phyloP scores from a whole-genome alignment of 2,329 filamentous ascomycete species.

The Cercospora sp. region DNA sequence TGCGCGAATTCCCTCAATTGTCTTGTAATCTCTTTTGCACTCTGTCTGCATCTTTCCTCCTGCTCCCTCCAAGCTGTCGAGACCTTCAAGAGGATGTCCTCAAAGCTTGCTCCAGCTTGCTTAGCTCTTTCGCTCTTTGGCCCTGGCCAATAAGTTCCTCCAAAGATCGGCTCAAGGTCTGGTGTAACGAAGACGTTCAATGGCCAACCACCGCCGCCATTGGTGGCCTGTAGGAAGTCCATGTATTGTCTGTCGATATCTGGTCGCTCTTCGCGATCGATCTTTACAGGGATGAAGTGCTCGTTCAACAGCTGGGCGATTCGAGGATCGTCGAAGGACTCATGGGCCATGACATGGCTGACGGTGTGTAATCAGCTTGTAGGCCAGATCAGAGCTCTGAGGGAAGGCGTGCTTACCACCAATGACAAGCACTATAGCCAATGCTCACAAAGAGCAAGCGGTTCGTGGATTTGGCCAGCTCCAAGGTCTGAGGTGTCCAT shows the following conservation, averaged over 20 bases:
- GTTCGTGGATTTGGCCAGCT: slow-evolving; percentile 76
- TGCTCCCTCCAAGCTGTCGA: slow-evolving; percentile 75
- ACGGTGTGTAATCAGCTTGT: slow-evolving; percentile 35
- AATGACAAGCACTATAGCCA: slow-evolving; percentile 93
- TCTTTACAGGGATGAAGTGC: slow-evolving; percentile 84
- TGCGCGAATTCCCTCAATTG: slow-evolving; percentile 85
- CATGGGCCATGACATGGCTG: slow-evolving; percentile 80
- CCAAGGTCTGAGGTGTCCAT: slow-evolving; percentile 74
- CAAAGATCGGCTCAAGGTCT: slow-evolving; percentile 89
- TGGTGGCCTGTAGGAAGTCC: slow-evolving; percentile 96
- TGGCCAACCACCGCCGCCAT: slow-evolving; percentile 87
- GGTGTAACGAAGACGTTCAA: slow-evolving; percentile 96
- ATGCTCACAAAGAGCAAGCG: slow-evolving; percentile 91
- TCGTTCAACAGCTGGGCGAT: slow-evolving; percentile 81
- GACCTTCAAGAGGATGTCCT: slow-evolving; percentile 80
- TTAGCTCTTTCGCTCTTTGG: slow-evolving; percentile 59
- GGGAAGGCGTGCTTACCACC: slow-evolving; percentile 42
- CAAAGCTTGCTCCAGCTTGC: slow-evolving; percentile 68
- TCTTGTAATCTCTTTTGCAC: slow-evolving; percentile 76
- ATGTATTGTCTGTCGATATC: slow-evolving; percentile 96
- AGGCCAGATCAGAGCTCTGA: neutral
- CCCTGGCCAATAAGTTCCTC: slow-evolving; percentile 92
- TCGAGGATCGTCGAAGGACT: slow-evolving; percentile 82
- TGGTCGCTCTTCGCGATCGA: slow-evolving; percentile 90
- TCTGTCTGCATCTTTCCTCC: slow-evolving; percentile 76